Conservation (phyloP, 371 early-diverging fungal species). For the Lichtheimia hyalospora region DNA sequence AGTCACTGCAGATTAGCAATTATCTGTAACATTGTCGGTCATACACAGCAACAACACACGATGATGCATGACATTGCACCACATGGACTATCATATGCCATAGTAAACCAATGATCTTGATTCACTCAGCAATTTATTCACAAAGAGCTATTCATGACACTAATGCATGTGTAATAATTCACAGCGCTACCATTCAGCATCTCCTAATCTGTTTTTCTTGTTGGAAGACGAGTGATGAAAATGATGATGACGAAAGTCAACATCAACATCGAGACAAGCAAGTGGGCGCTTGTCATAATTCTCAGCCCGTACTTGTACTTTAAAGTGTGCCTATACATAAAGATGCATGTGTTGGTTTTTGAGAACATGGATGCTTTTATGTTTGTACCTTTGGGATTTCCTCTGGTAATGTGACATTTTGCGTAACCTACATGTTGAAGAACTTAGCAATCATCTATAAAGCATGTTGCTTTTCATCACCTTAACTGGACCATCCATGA, state of each 20-base stretch:
- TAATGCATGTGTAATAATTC: too few species aligned
- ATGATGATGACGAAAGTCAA: constrained; percentile 11
- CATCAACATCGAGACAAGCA: constrained; percentile 14
- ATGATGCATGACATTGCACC: too few species aligned
- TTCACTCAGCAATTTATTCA: too few species aligned
- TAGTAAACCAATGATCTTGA: too few species aligned
- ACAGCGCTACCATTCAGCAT: too few species aligned
- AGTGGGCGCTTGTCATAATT: constrained; percentile 10
- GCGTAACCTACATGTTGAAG: constrained; percentile 17
- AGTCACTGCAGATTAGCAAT: too few species aligned
- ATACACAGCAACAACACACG: too few species aligned
- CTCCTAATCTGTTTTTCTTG: too few species aligned
- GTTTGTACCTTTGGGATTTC: constrained; percentile 37
- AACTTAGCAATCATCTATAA: neutral
- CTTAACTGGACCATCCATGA: constrained; percentile 12
- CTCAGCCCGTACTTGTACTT: constrained; percentile 10
- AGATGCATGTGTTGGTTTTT: neutral
- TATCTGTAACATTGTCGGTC: too few species aligned
- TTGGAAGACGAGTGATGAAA: too few species aligned
- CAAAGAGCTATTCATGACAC: too few species aligned
- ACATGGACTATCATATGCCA: too few species aligned
- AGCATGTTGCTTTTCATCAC: constrained; percentile 2
- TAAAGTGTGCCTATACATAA: constrained; percentile 10
- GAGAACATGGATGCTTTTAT: neutral
- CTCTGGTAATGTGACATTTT: constrained; percentile 55